Base-by-base conservation (phyloP, 176 grass and related monocot species). In the Bromus sterilis region DNA sequence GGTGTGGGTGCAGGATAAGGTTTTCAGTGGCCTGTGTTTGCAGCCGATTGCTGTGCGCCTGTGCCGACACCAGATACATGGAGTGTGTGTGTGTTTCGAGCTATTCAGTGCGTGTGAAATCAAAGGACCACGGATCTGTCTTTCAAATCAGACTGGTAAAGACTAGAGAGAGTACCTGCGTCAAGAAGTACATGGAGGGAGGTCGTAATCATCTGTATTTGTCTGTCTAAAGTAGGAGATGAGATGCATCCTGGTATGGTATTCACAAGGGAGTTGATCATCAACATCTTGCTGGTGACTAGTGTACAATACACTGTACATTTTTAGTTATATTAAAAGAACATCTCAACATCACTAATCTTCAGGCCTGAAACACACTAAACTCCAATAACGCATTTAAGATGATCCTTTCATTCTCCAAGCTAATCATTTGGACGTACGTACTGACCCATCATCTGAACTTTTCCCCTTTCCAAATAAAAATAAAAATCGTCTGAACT, bases 21-120 rank as follows among this genome's bases (percentile, higher is more conserved):
- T 79, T 66, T 65, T 56, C 21, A 53, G 64, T 72, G 73, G 85
- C 68, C 76, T 43, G 39, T 18, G 59, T 20, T 10, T 44, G 16
- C 16, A 3, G 9, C 5, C 66, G 15, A 49, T 40, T 40, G 31
- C 9, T 53, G 8, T n/a, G n/a, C n/a, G n/a, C 40, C 39, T n/a
- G 21, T 86, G 87, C 87, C 83, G 78, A 89, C 88, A 82, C 73
- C 64, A 13, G n/a, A n/a, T n/a, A 3, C 42, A 73, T 7, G 70
- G 28, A 49, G n/a, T n/a, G n/a, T n/a, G n/a, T n/a, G n/a, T n/a
- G n/a, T n/a, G n/a, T n/a, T n/a, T n/a, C n/a, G n/a, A n/a, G n/a
- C n/a, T n/a, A n/a, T n/a, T n/a, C n/a, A n/a, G n/a, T n/a, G n/a
- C n/a, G n/a, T 25, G 49, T 42, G 25, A 18, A 29, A 53, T 15